phyloP scores from a whole-genome alignment of 2,329 filamentous ascomycete species.

The Trichoderma hamatum region DNA sequence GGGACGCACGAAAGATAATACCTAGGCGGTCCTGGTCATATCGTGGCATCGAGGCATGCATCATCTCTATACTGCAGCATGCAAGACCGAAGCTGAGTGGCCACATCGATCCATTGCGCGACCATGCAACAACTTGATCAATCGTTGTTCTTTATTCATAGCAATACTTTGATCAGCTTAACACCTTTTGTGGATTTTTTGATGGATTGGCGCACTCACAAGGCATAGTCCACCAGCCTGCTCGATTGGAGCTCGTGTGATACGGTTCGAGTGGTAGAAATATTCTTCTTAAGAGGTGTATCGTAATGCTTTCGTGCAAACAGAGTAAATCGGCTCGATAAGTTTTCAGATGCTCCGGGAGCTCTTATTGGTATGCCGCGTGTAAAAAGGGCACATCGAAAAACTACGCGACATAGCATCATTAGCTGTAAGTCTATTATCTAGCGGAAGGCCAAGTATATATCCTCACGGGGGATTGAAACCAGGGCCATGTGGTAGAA shows the following conservation, averaged over 20 bases:
- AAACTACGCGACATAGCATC: background rate
- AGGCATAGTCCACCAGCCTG: background rate
- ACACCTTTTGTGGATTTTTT: background rate
- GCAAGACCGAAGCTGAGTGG: slow-evolving; percentile 87
- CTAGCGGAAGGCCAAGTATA: too few species aligned
- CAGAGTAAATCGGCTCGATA: background rate
- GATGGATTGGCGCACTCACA: background rate
- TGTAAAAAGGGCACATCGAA: background rate
- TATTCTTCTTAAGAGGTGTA: background rate
- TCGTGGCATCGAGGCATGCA: slow-evolving; percentile 83
- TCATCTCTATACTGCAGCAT: slow-evolving; percentile 91
- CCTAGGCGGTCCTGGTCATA: slow-evolving; percentile 89
- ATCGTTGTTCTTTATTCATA: background rate
- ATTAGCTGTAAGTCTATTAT: background rate
- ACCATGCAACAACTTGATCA: background rate
- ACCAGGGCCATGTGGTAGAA: background rate
- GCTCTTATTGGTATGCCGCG: background rate
- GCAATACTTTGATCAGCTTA: background rate
- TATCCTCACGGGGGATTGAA: background rate
- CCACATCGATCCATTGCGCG: slow-evolving; percentile 56
- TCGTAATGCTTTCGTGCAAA: background rate
- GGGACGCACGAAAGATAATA: slow-evolving; percentile 88
- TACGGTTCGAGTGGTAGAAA: background rate
- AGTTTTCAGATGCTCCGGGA: background rate
- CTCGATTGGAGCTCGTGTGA: background rate